phyloP scores from a whole-genome alignment of 345 rosid genomes.

The Pseudoturritis turrita region DNA sequence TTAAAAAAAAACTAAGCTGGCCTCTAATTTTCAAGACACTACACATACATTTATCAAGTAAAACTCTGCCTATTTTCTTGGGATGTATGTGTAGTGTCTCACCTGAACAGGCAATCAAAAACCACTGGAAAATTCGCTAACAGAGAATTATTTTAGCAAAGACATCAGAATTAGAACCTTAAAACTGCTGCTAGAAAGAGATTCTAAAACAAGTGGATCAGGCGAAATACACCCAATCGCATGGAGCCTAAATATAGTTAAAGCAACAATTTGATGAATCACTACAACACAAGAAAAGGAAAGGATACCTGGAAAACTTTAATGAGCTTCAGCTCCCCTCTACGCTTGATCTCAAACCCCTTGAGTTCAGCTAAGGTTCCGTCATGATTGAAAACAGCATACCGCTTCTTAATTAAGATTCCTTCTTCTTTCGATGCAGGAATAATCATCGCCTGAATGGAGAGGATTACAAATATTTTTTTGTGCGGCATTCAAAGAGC shows the following conservation, averaged over 20 bases:
- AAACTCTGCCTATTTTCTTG: background rate
- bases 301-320: constrained; percentile 87
- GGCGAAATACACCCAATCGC: background rate
- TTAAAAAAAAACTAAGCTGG: background rate
- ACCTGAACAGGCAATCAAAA: constrained; percentile 2
- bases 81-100: background rate
- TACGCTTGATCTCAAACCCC: constrained; percentile 98
- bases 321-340: constrained; percentile 98
- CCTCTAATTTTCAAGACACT: background rate
- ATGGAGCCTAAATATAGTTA: constrained; percentile 1
- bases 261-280: constrained; percentile 12
- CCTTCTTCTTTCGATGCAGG: constrained; percentile 99
- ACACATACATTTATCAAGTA: constrained; percentile 1
- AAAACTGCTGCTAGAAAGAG: constrained; percentile 11
- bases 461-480: background rate
- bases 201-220: background rate
- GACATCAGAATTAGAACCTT: background rate
- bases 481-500: constrained; percentile 19
- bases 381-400: constrained; percentile 98
- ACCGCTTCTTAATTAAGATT: constrained; percentile 87
- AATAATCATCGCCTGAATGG: constrained; percentile 86
- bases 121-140: constrained; percentile 1
- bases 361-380: constrained; percentile 98
- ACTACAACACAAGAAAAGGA: constrained; percentile 13
- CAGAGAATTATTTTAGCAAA: background rate